Base-by-base conservation (phyloP, 2,329 filamentous ascomycete species). In the Cytospora piceae region DNA sequence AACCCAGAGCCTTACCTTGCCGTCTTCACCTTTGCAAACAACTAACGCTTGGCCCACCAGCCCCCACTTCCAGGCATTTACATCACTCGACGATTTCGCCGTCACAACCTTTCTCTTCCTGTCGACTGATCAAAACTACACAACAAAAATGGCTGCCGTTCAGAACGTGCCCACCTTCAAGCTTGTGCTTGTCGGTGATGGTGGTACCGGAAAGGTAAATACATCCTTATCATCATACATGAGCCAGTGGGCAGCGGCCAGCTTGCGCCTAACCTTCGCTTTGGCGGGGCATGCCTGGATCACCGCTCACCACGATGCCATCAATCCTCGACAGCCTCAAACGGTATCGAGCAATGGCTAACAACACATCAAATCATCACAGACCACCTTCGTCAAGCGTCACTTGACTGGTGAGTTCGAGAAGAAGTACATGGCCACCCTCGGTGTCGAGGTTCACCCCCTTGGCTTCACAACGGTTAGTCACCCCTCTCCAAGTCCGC, bases 301-400 rank as follows among this genome's bases (percentile, higher is more conserved):
- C 27, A 37, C 64, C 63, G 66, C 66, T 62, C 71, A 67, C 67
- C 69, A 64, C 67, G 69, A 67, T 59, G 20, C 51, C 51, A 65
- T 52, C 29, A 60, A 58, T 61, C n/a, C 53, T 61, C 55, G 57
- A 39, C 20, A 34, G 31, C 24, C 66, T 22, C 63, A 63, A 22
- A 29, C 9, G 9, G 31, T 51, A 12, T 39, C 5, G 55, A 27
- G 29, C 34, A 9, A 31, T 46, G 46, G 55, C 67, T 67, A 66
- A 68, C 61, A 54, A 34, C n/a, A 52, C 70, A 54, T 67, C 64
- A 72, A 74, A 68, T 75, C 72, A 49, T 24, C 57, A 34, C 78
- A 99, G 95, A 99, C 95, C 80, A 99, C 95, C 79, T 99, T 99
- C 83, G 95, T 99, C 87, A 99, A 99, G 91, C 95, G 95, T 79